Conservation (phyloP, 495 filamentous ascomycete species). For the Terfezia claveryi region DNA sequence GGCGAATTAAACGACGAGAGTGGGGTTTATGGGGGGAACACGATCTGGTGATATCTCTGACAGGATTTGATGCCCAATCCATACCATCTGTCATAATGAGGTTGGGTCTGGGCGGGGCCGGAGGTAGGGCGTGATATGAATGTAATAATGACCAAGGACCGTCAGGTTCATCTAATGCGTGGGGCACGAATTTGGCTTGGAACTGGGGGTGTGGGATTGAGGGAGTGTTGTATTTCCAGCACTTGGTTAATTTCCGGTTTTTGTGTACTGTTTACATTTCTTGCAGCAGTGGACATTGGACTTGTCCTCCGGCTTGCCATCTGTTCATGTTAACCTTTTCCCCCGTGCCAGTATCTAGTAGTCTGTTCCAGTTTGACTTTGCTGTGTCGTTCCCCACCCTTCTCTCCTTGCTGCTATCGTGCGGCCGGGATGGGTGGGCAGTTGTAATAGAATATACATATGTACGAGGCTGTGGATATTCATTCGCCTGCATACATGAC, state of each 20-base stretch:
- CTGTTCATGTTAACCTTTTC: no score
- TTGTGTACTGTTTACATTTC: background rate
- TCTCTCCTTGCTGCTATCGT: background rate
- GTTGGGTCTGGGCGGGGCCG: no score
- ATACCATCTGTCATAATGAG: no score
- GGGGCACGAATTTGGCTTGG: background rate
- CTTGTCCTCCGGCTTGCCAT: no score
- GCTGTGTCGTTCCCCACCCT: background rate
- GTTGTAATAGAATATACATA: no score
- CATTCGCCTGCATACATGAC: no score
- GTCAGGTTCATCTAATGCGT: constrained; percentile 1
- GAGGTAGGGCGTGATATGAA: background rate
- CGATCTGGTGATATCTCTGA: no score
- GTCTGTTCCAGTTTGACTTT: background rate
- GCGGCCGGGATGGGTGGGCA: no score
- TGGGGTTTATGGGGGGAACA: no score
- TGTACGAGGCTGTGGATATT: no score
- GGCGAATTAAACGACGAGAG: background rate
- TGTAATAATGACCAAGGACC: background rate
- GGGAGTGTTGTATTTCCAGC: background rate
- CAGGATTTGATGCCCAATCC: no score
- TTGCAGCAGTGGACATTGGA: no score
- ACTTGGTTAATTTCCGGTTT: background rate
- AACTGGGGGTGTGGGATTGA: background rate
- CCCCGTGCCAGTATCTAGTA: background rate